Evolutionary conservation across 331 rosid species (phyloP), one percentile per base, ranked within the genome.

Genomic region (Malus hybrid): DNA sequence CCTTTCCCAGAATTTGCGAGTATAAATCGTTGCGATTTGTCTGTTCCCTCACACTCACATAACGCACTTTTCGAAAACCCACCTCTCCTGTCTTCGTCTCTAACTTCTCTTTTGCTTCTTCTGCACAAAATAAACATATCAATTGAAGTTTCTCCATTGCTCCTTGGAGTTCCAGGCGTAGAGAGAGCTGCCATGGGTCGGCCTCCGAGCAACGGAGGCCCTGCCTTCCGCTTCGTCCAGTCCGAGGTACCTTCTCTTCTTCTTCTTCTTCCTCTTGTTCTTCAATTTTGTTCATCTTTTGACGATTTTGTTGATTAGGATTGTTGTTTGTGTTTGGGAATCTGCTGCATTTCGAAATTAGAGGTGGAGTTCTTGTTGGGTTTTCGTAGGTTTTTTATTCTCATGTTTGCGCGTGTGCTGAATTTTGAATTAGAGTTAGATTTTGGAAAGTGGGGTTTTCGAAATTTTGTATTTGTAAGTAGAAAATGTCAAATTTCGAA

Each of bases 131-230:
- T 7, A 13, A 3, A 28, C 7, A 12, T 6, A 56, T 18, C 4
- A 58, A 58, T 7, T 20, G 11, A 62, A 63, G 33, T 4, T 63
- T 63, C 20, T 30, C 68, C 33, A 16, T 19, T 28, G 29, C 46
- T 34, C 36, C 11, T 66, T 57, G 10, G 10, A 76, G 75, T 68
- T 50, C 30, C 70, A n/a, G 66, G 39, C 36, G 22, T 32, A 53
- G 69, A 71, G 60, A 50, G 26, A 20, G 75, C 65, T 6, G 15
- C 55, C 69, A 93, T 93, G 98, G 98, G 98, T 82, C 83, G 97
- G 82, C 98, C 96, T 71, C 98, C 98, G 58, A 86, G 97, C 55
- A 93, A 90, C 61, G 98, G 98, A 80, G 92, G 92, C 80, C 98
- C 98, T 48, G 89, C 98, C 84, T 93, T 93, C 81, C 97, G 98